phyloP scores from a whole-genome alignment of 2,329 filamentous ascomycete species.

The Cercospora beticola region DNA sequence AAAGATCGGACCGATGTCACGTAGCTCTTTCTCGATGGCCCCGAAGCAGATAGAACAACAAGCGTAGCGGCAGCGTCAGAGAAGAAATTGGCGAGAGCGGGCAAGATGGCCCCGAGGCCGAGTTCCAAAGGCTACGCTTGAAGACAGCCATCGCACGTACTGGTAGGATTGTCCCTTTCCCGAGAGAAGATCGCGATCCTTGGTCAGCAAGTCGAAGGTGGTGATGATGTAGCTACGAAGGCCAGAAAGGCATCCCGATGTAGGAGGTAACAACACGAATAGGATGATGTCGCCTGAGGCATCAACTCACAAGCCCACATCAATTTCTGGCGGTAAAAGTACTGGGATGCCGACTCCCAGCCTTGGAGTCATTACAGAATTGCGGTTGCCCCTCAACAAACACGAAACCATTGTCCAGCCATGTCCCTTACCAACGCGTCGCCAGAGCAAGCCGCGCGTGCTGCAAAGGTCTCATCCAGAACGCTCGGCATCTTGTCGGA shows the following conservation, averaged over 20 bases:
- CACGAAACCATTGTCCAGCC: not conserved
- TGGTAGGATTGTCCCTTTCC: not conserved
- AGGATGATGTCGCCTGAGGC: not conserved
- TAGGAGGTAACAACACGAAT: not conserved
- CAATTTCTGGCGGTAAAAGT: not conserved
- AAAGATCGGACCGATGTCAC: not conserved
- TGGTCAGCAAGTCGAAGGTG: not conserved
- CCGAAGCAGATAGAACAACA: not conserved
- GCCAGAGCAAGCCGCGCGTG: slow-evolving; percentile 71
- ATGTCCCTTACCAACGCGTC: slow-evolving; percentile 92
- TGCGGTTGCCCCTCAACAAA: not conserved
- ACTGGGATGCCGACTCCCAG: not conserved
- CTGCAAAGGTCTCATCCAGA: slow-evolving; percentile 79
- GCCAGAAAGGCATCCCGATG: not conserved
- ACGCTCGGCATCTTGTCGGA: slow-evolving; percentile 76
- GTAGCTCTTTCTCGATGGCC: not conserved
- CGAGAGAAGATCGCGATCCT: not conserved
- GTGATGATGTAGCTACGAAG: not conserved
- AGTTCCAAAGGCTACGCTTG: not conserved
- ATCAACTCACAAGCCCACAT: not conserved
- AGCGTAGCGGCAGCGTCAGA: not conserved
- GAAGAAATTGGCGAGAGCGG: not conserved
- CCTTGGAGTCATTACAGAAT: not conserved
- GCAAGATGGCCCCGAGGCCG: not conserved
- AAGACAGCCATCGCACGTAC: not conserved